Evolutionary conservation across 2,329 filamentous ascomycete species (phyloP), one percentile per base, ranked within the genome.

Genomic region (Diaporthe australafricana): DNA sequence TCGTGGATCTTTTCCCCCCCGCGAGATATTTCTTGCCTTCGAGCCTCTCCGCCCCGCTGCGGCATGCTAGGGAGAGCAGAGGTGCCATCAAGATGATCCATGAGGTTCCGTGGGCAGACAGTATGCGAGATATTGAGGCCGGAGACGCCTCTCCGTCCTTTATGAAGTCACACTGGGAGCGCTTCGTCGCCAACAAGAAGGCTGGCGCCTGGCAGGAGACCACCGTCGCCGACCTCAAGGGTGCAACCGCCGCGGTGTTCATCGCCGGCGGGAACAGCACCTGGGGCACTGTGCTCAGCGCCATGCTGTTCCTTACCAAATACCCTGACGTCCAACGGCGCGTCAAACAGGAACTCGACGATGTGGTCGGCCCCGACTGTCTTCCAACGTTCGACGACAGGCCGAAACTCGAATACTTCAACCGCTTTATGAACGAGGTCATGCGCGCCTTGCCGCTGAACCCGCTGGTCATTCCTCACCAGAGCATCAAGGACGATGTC

Each of bases 401-500:
- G 9, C 78, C 80, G 0, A 77, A 77, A 0, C 77, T 90, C 35
- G 78, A 75, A 5, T 87, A 86, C 70, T 78, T 88, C 35, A 81
- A 86, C 66, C 79, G 79, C 55, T 79, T 87, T n/a, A 77, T 88
- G 12, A 80, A 86, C 67, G 87, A 88, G 73, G 82, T 82, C 11
- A 78, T 82, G 47, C 81, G 86, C 27, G 85, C 82, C 81, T 79
- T 79, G 35, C 85, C 86, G 5, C 77, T 87, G 4, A 83, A 82
- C 16, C 85, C 86, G 0, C 77, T 87, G 2, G 87, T 85, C 3
- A 85, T 91, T 45, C 89, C 89, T 2, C 89, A 91, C 77, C 83
- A 81, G 55, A 83, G 87, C 17, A 81, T 86, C 1, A 78, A 85
- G 57, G 88, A 91, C 62, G 89, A 91, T 70, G 80, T 85, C 14